Percentiles rank a stretch among this genome's conserved stretches.
Evolutionary conservation across 108 stramenopile species (phyloP).

Genomic region (Skeletonema tropicum): DNA sequence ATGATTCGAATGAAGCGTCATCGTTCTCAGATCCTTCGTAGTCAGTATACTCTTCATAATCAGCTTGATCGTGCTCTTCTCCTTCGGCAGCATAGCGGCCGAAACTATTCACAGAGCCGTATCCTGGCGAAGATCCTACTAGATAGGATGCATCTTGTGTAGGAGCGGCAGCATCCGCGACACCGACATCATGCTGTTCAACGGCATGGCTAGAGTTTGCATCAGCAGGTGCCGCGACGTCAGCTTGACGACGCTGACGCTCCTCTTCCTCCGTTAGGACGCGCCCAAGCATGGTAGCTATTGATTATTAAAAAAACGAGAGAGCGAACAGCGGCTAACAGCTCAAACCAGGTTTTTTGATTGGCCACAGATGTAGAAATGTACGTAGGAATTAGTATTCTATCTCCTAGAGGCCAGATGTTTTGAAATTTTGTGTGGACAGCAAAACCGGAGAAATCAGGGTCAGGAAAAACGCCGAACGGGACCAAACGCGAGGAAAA

Average conservation of each 20-base stretch:
- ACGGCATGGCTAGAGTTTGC: constrained; percentile 4
- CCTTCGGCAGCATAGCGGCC: neutral
- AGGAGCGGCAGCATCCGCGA: neutral
- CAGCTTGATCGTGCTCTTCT: neutral
- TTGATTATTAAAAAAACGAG: too few relatives aligned
- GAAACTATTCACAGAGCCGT: neutral
- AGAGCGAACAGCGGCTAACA: too few relatives aligned
- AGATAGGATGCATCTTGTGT: constrained; percentile 1
- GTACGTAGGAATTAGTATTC: too few relatives aligned
- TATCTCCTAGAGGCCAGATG: too few relatives aligned
- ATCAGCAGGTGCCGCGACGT: constrained; percentile 8
- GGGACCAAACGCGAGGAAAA: too few relatives aligned
- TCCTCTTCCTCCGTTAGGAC: constrained; percentile 43
- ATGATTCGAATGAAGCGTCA: constrained; percentile 1
- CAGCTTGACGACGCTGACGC: constrained; percentile 22
- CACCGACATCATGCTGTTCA: constrained; percentile 6
- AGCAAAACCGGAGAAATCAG: too few relatives aligned
- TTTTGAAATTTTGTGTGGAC: too few relatives aligned
- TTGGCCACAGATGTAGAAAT: too few relatives aligned
- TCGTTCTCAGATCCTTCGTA: constrained; percentile 9
- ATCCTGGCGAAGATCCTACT: neutral
- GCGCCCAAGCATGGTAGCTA: constrained; percentile 30
- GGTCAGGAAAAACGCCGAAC: too few relatives aligned
- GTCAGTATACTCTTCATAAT: constrained; percentile 6
- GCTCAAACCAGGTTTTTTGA: too few relatives aligned